Evolutionary conservation across 2,329 filamentous ascomycete species (phyloP).

Genomic region (Cladorrhinum sp.): DNA sequence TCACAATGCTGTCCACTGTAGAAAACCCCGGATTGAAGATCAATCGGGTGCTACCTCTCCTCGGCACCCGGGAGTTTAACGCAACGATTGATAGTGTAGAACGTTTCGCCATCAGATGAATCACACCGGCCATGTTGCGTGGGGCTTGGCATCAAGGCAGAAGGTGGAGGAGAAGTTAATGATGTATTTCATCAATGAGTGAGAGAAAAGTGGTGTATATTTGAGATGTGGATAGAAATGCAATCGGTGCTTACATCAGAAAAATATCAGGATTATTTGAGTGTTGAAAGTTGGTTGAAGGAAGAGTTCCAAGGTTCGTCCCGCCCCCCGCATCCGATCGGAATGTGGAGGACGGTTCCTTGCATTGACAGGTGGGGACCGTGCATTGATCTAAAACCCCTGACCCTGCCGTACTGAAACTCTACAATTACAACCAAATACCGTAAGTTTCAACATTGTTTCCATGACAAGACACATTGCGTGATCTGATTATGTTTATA

Average conservation of each 20-base stretch:
- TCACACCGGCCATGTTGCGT: background rate
- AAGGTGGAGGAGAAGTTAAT: no score
- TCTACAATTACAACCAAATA: background rate
- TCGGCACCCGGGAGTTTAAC: constrained; percentile 2
- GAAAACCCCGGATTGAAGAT: constrained; percentile 6
- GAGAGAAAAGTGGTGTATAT: background rate
- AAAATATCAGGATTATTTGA: background rate
- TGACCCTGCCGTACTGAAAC: background rate
- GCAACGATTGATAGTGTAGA: background rate
- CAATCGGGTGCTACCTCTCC: constrained; percentile 5
- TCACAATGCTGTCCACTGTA: constrained; percentile 10
- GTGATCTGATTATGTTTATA: background rate
- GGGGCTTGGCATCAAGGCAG: background rate
- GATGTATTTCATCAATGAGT: background rate
- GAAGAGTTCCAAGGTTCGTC: background rate
- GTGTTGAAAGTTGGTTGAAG: background rate
- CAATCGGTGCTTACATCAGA: background rate
- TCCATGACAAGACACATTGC: background rate
- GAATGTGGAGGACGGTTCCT: background rate
- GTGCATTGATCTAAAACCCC: background rate
- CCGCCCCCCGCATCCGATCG: background rate
- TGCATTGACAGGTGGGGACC: background rate
- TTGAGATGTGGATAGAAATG: no score
- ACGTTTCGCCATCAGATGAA: constrained; percentile 7
- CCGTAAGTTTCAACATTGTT: background rate